Conservation (phyloP, 352 stramenopile genomes). For the Thraustochytrium sp. region DNA sequence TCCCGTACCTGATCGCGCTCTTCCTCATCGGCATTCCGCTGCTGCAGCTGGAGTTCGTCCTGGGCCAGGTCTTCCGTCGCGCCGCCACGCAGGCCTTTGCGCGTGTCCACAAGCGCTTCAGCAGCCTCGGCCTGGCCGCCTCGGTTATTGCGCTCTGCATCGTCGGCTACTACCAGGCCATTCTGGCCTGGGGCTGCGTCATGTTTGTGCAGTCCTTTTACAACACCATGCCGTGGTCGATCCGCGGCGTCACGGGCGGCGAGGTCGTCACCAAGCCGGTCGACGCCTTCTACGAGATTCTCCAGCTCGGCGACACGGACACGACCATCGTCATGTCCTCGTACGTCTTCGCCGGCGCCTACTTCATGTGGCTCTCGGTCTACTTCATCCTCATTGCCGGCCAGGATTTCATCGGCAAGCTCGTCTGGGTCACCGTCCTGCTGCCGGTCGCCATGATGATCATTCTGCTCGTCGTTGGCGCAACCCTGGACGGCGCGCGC, state of each 20-base stretch:
- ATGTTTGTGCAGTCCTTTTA: conserved; percentile 37
- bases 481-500: conserved; percentile 16
- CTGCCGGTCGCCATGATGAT: conserved; percentile 46
- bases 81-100: conserved; percentile 52
- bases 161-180: conserved; percentile 46
- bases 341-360: conserved; percentile 6
- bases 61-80: conserved; percentile 56
- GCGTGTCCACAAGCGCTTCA: conserved; percentile 17
- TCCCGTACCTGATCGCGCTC: conserved; percentile 59
- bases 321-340: neutral
- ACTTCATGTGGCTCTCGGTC: conserved; percentile 28
- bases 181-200: conserved; percentile 36
- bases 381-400: conserved; percentile 35
- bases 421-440: conserved; percentile 46
- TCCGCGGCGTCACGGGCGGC: neutral
- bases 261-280: neutral
- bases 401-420: conserved; percentile 25
- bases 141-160: conserved; percentile 42
- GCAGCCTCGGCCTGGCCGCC: conserved; percentile 39
- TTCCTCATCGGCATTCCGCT: conserved; percentile 59
- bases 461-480: conserved; percentile 40
- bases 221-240: conserved; percentile 13
- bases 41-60: conserved; percentile 56
- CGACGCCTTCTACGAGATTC: neutral
- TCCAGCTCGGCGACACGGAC: neutral